Base-by-base conservation (phyloP, 768 basidiomycete genomes). In the Boletus rubroflammeus region DNA sequence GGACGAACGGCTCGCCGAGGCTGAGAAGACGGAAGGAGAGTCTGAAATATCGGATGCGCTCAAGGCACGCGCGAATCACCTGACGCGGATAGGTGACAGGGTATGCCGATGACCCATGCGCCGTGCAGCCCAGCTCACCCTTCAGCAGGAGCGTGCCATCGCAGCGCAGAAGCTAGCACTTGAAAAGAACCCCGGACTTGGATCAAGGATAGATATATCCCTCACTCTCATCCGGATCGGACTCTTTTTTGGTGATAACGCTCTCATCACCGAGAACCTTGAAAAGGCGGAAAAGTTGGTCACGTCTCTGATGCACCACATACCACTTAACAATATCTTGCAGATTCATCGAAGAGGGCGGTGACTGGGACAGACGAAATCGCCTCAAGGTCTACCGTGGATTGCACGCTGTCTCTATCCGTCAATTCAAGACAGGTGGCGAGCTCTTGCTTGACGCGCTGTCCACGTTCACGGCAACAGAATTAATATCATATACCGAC, bases 341-440 rank as follows among this genome's bases (percentile, higher is more conserved):
- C 65, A 94, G 92, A 51, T 77, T 97, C 40, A 89, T 97, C 50
- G 94, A 98, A 62, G 82, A 93, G 69, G 96, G 96, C 0, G 96
- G 96, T 42, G 96, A 99, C 73, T 99, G 96, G 96, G 96, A 99
- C 70, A 79, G 96, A 50, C 83, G 94, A 36, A 99, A 98, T 71
- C 83, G 96, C 42, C 82, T 98, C 63, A 99, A 99, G 72, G 96
- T 98, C 39, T 99, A 98, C 75, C 83, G 84, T 47, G 95, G 88
- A 45, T 75, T 97, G 0, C 89, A 96, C 65, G 76, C 87, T 41
- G 73, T 95, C 31, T 88, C 91, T 29, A 87, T 91, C 56, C 87
- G 96, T n/a, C 86, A 95, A 64, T 98, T 98, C 36, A 86, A 90
- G 65, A 82, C 81, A 19, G 93, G 84, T 5, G 85, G 85, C n/a